These are phyloP conservation scores for Hypoxylon trugodes DNA, from an alignment of 495 filamentous ascomycete species.

Conservation along the genomic window DNA sequence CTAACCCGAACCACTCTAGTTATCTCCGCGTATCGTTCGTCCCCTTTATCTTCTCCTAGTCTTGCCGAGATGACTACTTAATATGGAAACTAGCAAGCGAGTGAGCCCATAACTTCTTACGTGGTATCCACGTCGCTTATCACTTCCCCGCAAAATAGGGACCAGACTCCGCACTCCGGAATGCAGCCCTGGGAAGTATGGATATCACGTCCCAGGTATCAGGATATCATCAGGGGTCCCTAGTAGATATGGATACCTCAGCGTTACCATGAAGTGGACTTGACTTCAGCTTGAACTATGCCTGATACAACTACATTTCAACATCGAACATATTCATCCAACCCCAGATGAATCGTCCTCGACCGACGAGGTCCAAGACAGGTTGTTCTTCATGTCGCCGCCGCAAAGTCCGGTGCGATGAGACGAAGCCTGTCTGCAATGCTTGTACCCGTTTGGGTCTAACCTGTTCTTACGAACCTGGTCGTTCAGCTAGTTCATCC, in stretches of 20 bases:
- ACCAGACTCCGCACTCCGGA: neutral
- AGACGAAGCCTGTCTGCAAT: constrained; percentile 59
- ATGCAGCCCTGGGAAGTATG: too few relatives aligned
- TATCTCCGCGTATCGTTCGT: constrained; percentile 5
- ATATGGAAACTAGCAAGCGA: constrained; percentile 5
- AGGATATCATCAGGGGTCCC: too few relatives aligned
- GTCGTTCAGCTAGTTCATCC: constrained; percentile 8
- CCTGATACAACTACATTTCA: neutral
- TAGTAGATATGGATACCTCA: too few relatives aligned
- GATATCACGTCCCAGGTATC: too few relatives aligned
- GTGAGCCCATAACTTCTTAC: neutral
- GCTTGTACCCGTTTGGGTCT: constrained; percentile 47
- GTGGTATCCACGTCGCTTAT: constrained; percentile 11
- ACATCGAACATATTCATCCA: neutral
- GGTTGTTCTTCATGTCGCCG: constrained; percentile 61
- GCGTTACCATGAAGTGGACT: too few relatives aligned
- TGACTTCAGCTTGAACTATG: too few relatives aligned
- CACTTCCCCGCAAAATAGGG: neutral
- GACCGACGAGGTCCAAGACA: constrained; percentile 30
- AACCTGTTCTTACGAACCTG: constrained; percentile 26
- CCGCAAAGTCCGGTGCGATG: constrained; percentile 65
- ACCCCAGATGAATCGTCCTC: constrained; percentile 26
- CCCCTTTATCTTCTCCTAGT: neutral
- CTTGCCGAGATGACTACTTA: constrained; percentile 11
- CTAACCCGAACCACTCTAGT: constrained; percentile 5